phyloP scores from a whole-genome alignment of 805 yeast species.

The Saccharomycopsis sp. region DNA sequence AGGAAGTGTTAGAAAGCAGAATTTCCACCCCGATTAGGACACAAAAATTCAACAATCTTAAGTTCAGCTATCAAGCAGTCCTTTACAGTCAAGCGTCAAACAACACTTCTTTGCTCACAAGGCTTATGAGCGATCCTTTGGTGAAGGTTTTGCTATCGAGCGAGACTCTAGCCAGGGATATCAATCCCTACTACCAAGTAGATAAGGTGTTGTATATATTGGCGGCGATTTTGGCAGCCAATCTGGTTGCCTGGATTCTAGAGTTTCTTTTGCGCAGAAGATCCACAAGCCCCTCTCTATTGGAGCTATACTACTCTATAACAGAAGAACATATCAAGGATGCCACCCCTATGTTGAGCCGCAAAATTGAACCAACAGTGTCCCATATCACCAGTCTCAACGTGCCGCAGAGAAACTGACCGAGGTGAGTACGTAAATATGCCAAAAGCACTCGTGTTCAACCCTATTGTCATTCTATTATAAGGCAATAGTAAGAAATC shows the following conservation, averaged over 20 bases:
- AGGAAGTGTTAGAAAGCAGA: not conserved
- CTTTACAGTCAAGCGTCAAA: not conserved
- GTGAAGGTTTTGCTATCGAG: not conserved
- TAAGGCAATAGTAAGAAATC: too few species aligned
- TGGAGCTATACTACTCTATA: not conserved
- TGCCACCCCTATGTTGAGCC: not conserved
- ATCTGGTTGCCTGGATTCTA: not conserved
- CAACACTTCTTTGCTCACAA: not conserved
- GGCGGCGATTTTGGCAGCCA: not conserved
- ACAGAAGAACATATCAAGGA: not conserved
- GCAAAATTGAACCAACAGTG: not conserved
- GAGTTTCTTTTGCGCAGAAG: not conserved
- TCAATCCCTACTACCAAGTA: not conserved
- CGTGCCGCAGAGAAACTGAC: too few species aligned
- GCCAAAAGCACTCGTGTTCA: too few species aligned
- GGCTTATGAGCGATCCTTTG: not conserved
- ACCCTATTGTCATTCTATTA: too few species aligned
- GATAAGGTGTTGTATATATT: not conserved
- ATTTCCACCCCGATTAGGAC: not conserved
- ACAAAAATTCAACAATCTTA: not conserved
- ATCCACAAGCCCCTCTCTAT: not conserved
- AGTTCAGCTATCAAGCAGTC: not conserved
- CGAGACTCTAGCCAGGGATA: not conserved
- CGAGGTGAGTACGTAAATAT: too few species aligned
- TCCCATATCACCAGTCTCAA: not conserved